These are phyloP conservation scores for Xerocomellus amylosporus DNA, from an alignment of 768 basidiomycete genomes.

Conservation along the genomic window DNA sequence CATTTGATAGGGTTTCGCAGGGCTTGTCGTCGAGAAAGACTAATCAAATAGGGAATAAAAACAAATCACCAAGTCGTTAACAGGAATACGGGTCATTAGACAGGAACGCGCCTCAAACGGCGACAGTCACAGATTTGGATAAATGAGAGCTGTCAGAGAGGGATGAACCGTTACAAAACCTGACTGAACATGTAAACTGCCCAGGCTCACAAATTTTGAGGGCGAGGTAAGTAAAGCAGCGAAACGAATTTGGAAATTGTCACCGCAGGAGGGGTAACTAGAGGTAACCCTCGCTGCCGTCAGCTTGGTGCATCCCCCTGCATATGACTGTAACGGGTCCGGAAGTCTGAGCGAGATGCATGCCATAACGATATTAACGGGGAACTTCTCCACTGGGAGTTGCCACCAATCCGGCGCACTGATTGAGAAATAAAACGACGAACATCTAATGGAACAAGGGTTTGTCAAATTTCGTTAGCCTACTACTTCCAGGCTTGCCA, in stretches of 20 bases:
- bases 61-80: slow-evolving; percentile 13
- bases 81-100: slow-evolving; percentile 14
- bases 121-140: slow-evolving; percentile 28
- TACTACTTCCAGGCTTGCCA: slow-evolving; percentile 9
- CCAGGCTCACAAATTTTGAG: slow-evolving; percentile 26
- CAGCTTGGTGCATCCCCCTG: slow-evolving; percentile 24
- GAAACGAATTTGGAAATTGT: slow-evolving; percentile 22
- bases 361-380: slow-evolving; percentile 34
- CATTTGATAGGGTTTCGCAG: slow-evolving; percentile 37
- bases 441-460: slow-evolving; percentile 10
- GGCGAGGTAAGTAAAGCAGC: slow-evolving; percentile 14
- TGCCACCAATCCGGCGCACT: slow-evolving; percentile 6
- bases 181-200: slow-evolving; percentile 25
- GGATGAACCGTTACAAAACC: slow-evolving; percentile 26
- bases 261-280: slow-evolving; percentile 10
- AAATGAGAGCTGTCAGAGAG: slow-evolving; percentile 29
- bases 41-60: slow-evolving; percentile 31
- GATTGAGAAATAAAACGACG: slow-evolving; percentile 9
- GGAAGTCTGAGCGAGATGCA: slow-evolving; percentile 13
- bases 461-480: slow-evolving; percentile 17
- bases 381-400: slow-evolving; percentile 18
- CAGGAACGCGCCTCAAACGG: slow-evolving; percentile 20
- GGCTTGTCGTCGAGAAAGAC: slow-evolving; percentile 37
- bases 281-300: slow-evolving; percentile 25
- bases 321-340: slow-evolving; percentile 36